Conservation (phyloP, 805 yeast species). For the Candida andamanensis region DNA sequence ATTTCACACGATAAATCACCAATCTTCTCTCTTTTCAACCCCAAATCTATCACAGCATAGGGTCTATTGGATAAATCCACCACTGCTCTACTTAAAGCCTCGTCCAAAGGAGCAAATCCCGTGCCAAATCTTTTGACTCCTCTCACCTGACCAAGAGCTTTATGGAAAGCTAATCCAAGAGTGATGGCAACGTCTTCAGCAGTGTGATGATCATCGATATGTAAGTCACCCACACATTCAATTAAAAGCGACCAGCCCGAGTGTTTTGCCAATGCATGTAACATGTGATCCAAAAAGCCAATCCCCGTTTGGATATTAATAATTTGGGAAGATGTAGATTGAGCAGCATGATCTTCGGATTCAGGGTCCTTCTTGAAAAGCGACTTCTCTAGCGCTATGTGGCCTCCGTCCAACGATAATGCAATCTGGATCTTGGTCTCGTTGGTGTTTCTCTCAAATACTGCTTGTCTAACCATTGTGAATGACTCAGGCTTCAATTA, state of each 20-base stretch:
- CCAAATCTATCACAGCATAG: constrained; percentile 82
- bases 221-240: constrained; percentile 90
- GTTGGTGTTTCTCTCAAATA: constrained; percentile 70
- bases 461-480: constrained; percentile 27
- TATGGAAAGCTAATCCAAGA: constrained; percentile 80
- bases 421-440: constrained; percentile 92
- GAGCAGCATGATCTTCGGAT: constrained; percentile 55
- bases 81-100: constrained; percentile 93
- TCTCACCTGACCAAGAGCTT: constrained; percentile 81
- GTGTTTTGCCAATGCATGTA: constrained; percentile 95
- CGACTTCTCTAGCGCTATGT: constrained; percentile 56
- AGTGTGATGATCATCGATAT: constrained; percentile 96
- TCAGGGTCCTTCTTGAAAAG: constrained; percentile 35
- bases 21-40: constrained; percentile 85
- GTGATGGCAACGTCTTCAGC: constrained; percentile 96
- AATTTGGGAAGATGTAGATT: constrained; percentile 62
- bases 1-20: constrained; percentile 92
- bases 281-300: constrained; percentile 95
- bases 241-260: constrained; percentile 91
- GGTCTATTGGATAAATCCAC: constrained; percentile 93
- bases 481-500: no score
- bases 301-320: constrained; percentile 86
- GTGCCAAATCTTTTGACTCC: constrained; percentile 92
- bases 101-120: constrained; percentile 95
- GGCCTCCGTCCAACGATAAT: constrained; percentile 80